Percentiles rank a stretch among this genome's conserved stretches.
Conservation (phyloP, 495 filamentous ascomycete species). For the Lindgomyces ingoldianus region DNA sequence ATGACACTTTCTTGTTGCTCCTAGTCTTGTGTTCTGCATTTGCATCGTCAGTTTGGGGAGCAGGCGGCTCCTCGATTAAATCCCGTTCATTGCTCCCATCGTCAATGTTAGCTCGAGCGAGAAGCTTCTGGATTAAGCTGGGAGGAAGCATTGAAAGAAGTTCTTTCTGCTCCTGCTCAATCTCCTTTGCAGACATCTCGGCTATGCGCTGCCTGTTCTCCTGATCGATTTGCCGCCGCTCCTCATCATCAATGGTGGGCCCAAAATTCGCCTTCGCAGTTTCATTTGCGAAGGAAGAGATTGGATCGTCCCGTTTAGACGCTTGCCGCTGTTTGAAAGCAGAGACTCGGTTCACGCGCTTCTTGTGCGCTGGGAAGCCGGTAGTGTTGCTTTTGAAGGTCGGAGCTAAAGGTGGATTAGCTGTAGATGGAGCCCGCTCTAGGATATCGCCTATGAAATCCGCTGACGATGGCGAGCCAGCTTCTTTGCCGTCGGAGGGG, state of each 20-base stretch:
- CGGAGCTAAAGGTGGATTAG: conserved; percentile 65
- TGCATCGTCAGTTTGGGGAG: conserved; percentile 24
- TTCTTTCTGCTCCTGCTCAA: conserved; percentile 73
- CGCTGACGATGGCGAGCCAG: conserved; percentile 5
- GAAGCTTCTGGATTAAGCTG: conserved; percentile 69
- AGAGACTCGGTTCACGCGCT: conserved; percentile 62
- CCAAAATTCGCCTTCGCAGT: background rate
- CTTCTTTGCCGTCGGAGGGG: background rate
- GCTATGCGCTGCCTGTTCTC: conserved; percentile 77
- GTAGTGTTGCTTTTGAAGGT: conserved; percentile 57
- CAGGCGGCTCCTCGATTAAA: conserved; percentile 2
- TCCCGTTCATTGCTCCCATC: conserved; percentile 53
- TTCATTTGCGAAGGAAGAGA: background rate
- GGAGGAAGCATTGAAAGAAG: conserved; percentile 69
- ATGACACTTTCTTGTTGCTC: conserved; percentile 39
- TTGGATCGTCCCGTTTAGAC: background rate
- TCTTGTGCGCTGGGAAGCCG: conserved; percentile 89
- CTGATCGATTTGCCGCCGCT: conserved; percentile 70
- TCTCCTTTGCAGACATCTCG: conserved; percentile 78
- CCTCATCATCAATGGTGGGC: conserved; percentile 44
- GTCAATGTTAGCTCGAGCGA: conserved; percentile 78
- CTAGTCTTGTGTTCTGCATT: conserved; percentile 3
- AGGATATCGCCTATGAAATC: conserved; percentile 72
- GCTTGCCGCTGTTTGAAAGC: conserved; percentile 71
- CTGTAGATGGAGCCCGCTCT: conserved; percentile 62